Percentiles rank a stretch among this genome's conserved stretches.
These are phyloP conservation scores for Globisporangium solare DNA, from an alignment of 352 stramenopile genomes.

Conservation along the genomic window DNA sequence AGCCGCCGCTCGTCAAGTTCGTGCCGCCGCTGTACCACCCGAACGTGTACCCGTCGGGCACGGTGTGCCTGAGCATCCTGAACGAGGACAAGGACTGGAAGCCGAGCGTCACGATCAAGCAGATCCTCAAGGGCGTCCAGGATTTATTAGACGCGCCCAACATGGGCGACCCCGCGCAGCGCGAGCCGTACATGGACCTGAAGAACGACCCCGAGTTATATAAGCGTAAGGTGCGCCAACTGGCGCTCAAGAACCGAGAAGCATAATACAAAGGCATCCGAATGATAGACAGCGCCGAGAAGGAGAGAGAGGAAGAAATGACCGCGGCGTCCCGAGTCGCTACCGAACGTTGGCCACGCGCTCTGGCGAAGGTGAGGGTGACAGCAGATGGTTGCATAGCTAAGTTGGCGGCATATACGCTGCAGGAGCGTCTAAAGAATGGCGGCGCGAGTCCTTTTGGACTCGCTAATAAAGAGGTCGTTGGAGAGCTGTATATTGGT, in stretches of 20 bases:
- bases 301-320: slow-evolving; percentile 1
- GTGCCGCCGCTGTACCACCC: slow-evolving; percentile 96
- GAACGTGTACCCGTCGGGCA: slow-evolving; percentile 96
- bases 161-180: slow-evolving; percentile 84
- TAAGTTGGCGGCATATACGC: no score
- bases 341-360: no score
- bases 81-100: slow-evolving; percentile 99
- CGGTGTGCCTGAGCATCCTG: slow-evolving; percentile 97
- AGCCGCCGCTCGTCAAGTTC: slow-evolving; percentile 98
- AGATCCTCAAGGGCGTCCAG: slow-evolving; percentile 98
- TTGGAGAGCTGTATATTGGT: no score
- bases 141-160: slow-evolving; percentile 86
- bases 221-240: slow-evolving; percentile 77
- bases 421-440: no score
- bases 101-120: slow-evolving; percentile 95
- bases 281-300: slow-evolving; percentile 3
- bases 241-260: slow-evolving; percentile 85
- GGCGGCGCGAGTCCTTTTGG: no score
- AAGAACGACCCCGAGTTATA: slow-evolving; percentile 89
- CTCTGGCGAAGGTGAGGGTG: no score
- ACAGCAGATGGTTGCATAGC: no score
- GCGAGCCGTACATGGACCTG: slow-evolving; percentile 85
- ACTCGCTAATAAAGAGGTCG: no score
- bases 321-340: neutral
- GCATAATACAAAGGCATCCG: slow-evolving; percentile 23